Evolutionary conservation across 208 protist genomes (phyloP).

Genomic region (Acanthamoeba sp.): DNA sequence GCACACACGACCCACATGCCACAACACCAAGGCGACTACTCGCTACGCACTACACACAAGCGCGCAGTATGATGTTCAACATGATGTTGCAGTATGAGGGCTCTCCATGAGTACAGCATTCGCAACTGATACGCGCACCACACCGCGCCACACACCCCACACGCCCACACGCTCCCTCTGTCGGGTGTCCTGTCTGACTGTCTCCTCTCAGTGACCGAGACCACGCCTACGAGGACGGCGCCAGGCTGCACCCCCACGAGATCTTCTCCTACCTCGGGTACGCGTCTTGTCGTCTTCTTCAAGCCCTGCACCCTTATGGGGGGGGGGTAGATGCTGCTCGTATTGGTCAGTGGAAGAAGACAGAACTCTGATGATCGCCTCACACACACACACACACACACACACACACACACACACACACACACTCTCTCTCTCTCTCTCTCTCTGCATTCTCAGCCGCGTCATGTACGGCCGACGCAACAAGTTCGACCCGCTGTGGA

Average conservation of each 20-base stretch:
- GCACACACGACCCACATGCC: background rate
- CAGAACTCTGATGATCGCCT: too few relatives aligned
- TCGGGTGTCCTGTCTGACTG: background rate
- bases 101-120: too few relatives aligned
- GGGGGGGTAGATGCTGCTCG: too few relatives aligned
- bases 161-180: too few relatives aligned
- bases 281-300: background rate
- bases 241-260: conserved; percentile 90
- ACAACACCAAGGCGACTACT: background rate
- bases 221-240: conserved; percentile 91
- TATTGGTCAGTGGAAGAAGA: too few relatives aligned
- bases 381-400: too few relatives aligned
- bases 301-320: background rate
- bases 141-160: background rate
- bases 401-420: background rate
- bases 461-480: conserved; percentile 95
- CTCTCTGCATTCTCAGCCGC: conserved; percentile 82
- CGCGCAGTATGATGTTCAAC: background rate
- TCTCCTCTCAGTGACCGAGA: conserved; percentile 68
- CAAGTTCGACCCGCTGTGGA: conserved; percentile 97
- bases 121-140: background rate
- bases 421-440: too few relatives aligned
- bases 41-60: background rate
- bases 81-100: too few relatives aligned
- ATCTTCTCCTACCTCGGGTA: conserved; percentile 94